These are phyloP conservation scores for Phytophthora europaea DNA, from an alignment of 352 stramenopile genomes.

Conservation along the genomic window DNA sequence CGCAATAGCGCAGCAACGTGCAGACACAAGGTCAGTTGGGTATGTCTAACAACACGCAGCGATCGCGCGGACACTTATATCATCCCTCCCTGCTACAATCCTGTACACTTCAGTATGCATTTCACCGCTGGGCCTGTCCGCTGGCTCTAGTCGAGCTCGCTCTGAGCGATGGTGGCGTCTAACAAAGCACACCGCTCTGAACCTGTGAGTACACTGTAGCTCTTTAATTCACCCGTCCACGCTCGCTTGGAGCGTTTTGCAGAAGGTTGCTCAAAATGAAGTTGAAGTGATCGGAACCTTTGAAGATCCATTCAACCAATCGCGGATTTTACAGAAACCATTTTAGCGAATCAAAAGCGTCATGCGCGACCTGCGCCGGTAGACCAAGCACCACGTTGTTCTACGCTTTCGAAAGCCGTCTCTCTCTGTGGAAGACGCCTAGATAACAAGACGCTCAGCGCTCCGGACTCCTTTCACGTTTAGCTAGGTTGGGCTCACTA, in stretches of 20 bases:
- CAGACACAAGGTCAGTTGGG: not conserved
- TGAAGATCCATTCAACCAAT: conserved; percentile 33
- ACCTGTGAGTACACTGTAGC: conserved; percentile 26
- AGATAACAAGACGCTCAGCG: not conserved
- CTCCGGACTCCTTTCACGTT: conserved; percentile 4
- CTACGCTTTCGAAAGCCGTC: conserved; percentile 7
- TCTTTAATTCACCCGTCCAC: conserved; percentile 24
- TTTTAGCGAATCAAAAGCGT: conserved; percentile 10
- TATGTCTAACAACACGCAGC: not conserved
- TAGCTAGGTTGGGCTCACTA: conserved; percentile 28
- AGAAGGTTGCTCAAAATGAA: conserved; percentile 18
- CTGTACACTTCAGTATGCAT: conserved; percentile 5
- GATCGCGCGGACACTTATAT: not conserved
- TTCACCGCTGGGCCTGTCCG: conserved; percentile 8
- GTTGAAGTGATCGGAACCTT: conserved; percentile 30
- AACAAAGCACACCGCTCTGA: conserved; percentile 16
- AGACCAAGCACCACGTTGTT: not conserved
- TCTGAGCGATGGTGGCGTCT: not conserved
- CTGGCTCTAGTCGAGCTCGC: not conserved
- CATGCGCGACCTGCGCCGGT: conserved; percentile 14
- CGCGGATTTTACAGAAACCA: conserved; percentile 5
- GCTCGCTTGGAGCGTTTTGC: conserved; percentile 6
- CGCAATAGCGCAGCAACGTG: not conserved
- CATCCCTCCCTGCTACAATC: not conserved
- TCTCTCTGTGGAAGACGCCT: conserved; percentile 17